Conservation (phyloP, 805 yeast genomes). For the Wickerhamomyces strasburgensis region DNA sequence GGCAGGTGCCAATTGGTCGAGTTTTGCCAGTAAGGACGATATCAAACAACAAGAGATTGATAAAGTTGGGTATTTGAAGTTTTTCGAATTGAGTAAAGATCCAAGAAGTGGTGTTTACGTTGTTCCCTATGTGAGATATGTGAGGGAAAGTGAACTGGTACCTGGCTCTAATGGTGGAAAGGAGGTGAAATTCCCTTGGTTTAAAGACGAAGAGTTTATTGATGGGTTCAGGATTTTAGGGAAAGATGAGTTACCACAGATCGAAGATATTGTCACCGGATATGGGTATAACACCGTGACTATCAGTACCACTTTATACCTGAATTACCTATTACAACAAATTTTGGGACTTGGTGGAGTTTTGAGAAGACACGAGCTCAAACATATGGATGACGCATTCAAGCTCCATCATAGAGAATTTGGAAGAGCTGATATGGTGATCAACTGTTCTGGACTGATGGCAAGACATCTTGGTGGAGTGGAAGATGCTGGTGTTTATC, state of each 20-base stretch:
- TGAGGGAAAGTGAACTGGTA: conserved; percentile 10
- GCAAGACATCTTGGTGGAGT: conserved; percentile 43
- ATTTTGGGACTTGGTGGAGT: conserved; percentile 43
- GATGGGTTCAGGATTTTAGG: conserved; percentile 34
- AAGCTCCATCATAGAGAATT: too few relatives aligned
- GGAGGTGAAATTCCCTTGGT: conserved; percentile 42
- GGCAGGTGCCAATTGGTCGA: conserved; percentile 72
- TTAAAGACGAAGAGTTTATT: conserved; percentile 30
- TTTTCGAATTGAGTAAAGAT: conserved; percentile 41
- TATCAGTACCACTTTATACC: conserved; percentile 53
- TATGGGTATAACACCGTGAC: conserved; percentile 49
- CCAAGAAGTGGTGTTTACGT: conserved; percentile 46
- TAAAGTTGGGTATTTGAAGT: conserved; percentile 41
- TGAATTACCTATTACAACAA: conserved; percentile 45
- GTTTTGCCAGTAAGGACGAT: conserved; percentile 46
- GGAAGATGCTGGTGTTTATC: conserved; percentile 38
- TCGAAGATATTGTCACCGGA: conserved; percentile 35
- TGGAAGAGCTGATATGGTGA: conserved; percentile 45
- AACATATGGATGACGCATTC: conserved; percentile 45
- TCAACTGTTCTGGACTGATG: conserved; percentile 55
- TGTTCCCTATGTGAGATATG: conserved; percentile 18
- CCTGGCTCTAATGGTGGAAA: conserved; percentile 9
- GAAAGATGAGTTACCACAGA: conserved; percentile 26
- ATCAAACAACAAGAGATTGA: conserved; percentile 38
- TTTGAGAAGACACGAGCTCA: conserved; percentile 37